Conservation (phyloP, 768 basidiomycete genomes). For the Tricholoma flavovirens region DNA sequence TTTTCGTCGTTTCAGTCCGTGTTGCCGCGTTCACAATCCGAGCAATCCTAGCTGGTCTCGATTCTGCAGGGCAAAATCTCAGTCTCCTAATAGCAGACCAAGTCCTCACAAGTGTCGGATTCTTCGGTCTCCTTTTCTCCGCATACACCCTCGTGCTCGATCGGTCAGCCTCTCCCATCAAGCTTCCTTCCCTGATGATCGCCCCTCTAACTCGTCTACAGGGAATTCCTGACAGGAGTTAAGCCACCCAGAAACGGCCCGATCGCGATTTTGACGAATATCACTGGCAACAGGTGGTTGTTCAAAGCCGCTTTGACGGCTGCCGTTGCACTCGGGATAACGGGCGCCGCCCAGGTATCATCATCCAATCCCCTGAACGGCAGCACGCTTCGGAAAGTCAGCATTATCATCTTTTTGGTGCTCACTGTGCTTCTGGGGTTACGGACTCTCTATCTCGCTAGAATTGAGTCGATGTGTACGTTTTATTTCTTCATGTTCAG, state of each 20-base stretch:
- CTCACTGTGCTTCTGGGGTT: not conserved
- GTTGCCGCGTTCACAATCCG: conserved; percentile 35
- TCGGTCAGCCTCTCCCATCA: conserved; percentile 22
- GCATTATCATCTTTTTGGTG: not conserved
- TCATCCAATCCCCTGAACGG: not conserved
- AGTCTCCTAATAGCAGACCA: conserved; percentile 31
- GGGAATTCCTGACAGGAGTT: not conserved
- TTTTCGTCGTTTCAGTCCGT: conserved; percentile 27
- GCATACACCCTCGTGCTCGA: conserved; percentile 37
- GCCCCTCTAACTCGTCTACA: not conserved
- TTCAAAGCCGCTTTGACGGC: not conserved
- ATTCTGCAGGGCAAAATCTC: conserved; percentile 25
- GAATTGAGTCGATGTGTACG: not conserved
- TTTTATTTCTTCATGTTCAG: not conserved
- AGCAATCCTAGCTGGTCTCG: conserved; percentile 27
- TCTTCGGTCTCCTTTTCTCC: conserved; percentile 37
- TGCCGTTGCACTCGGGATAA: not conserved
- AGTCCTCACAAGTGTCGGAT: conserved; percentile 36
- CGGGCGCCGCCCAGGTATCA: not conserved
- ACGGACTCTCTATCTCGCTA: not conserved
- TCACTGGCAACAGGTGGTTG: not conserved
- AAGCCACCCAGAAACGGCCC: not conserved
- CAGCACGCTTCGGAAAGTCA: not conserved
- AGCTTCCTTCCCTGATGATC: not conserved
- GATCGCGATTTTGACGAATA: not conserved